A percentile compares a stretch with the other conserved stretches of the same genome.
These are phyloP conservation scores for Hypoxylon sp. DNA, from an alignment of 2,329 filamentous ascomycete species.

Conservation along the genomic window DNA sequence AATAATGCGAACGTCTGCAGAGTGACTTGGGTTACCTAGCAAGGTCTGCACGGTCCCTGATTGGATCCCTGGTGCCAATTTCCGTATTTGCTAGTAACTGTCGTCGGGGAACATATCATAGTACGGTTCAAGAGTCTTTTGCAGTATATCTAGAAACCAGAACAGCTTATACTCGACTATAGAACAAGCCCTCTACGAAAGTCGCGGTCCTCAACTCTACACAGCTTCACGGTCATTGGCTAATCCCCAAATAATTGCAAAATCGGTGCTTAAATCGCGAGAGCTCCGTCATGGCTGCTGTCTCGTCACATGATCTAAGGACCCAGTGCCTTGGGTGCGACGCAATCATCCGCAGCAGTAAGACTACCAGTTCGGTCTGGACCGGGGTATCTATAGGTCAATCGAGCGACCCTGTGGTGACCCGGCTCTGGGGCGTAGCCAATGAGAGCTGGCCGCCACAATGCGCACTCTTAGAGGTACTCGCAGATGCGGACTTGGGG, in stretches of 20 bases:
- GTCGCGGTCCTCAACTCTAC: slow-evolving; percentile 42
- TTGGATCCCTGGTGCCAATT: slow-evolving; percentile 33
- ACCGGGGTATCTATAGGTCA: slow-evolving; percentile 53
- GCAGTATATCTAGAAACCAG: background rate
- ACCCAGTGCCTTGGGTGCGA: slow-evolving; percentile 50
- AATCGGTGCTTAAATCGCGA: slow-evolving; percentile 32
- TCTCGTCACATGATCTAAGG: slow-evolving; percentile 51
- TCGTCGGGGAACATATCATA: slow-evolving; percentile 7
- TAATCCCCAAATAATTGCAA: slow-evolving; percentile 43
- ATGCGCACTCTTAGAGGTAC: slow-evolving; percentile 50
- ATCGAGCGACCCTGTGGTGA: slow-evolving; percentile 47
- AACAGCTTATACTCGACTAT: slow-evolving; percentile 14
- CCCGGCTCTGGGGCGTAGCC: slow-evolving; percentile 43
- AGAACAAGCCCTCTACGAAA: slow-evolving; percentile 29
- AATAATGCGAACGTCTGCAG: slow-evolving; percentile 34
- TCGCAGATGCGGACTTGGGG: slow-evolving; percentile 53
- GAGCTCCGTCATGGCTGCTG: slow-evolving; percentile 40
- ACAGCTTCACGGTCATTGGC: slow-evolving; percentile 41
- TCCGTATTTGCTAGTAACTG: slow-evolving; percentile 28
- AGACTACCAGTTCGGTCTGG: slow-evolving; percentile 50
- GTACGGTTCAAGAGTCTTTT: slow-evolving; percentile 18
- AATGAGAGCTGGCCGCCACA: slow-evolving; percentile 49
- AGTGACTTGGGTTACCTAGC: slow-evolving; percentile 39
- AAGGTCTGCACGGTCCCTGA: slow-evolving; percentile 37
- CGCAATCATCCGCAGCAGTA: slow-evolving; percentile 48